Conservation (phyloP, 2,329 filamentous ascomycete species). For the Aspergillus candidus region DNA sequence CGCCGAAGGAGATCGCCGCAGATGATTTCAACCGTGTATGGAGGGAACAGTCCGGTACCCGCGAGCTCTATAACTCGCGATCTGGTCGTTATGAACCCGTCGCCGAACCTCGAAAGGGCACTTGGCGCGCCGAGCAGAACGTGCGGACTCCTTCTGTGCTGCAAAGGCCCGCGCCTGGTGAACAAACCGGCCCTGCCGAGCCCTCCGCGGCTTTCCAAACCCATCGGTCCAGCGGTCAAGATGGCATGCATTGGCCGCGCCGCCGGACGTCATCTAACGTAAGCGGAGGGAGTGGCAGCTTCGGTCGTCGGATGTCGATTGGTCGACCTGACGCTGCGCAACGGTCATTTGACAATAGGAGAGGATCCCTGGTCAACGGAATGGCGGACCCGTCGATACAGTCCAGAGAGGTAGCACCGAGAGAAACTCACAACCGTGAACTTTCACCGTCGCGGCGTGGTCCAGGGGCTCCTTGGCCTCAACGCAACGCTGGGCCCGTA, state of each 20-base stretch:
- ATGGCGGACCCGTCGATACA: constrained; percentile 28
- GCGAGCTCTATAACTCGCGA: constrained; percentile 90
- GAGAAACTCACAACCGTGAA: constrained; percentile 18
- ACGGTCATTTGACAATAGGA: constrained; percentile 34
- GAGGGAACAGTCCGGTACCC: constrained; percentile 61
- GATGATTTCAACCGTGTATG: constrained; percentile 89
- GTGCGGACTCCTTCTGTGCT: constrained; percentile 70
- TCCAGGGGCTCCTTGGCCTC: constrained; percentile 24
- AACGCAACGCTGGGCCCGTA: constrained; percentile 22
- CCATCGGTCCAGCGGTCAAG: constrained; percentile 61
- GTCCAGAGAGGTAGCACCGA: constrained; percentile 21
- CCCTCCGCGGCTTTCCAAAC: constrained; percentile 84
- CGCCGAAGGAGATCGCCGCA: constrained; percentile 78
- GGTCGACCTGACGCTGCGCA: constrained; percentile 41
- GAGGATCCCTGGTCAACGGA: constrained; percentile 36
- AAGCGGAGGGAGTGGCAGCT: constrained; percentile 73
- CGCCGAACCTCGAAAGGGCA: constrained; percentile 63
- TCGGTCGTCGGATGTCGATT: constrained; percentile 58
- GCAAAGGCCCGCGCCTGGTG: constrained; percentile 62
- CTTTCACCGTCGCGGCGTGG: constrained; percentile 23
- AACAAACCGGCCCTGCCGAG: constrained; percentile 64
- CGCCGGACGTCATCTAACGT: constrained; percentile 85
- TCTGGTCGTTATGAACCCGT: constrained; percentile 91
- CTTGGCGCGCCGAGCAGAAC: constrained; percentile 60
- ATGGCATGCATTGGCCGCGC: constrained; percentile 58